Evolutionary conservation across 768 basidiomycete genomes (phyloP).

Genomic region (Mycena galopus): DNA sequence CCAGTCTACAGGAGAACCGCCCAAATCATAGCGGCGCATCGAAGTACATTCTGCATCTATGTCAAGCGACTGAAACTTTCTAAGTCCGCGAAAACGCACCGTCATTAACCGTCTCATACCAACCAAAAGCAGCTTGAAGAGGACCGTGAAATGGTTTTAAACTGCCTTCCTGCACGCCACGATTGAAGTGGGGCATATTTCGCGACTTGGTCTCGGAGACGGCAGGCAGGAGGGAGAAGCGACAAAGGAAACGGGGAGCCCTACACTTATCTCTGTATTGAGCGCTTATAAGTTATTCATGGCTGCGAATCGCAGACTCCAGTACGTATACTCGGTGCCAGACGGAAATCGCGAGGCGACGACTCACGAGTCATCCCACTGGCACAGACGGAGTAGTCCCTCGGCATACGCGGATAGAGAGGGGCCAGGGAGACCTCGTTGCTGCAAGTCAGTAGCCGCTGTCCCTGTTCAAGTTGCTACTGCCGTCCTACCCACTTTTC

Average conservation of each 20-base stretch:
- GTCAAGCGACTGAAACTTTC: not conserved
- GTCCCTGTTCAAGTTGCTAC: not conserved
- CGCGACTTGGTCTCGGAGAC: too few relatives aligned
- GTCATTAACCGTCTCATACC: not conserved
- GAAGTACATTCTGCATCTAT: not conserved
- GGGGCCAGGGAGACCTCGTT: constrained; percentile 2
- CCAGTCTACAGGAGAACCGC: not conserved
- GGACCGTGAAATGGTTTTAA: not conserved
- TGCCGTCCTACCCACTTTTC: constrained; percentile 3
- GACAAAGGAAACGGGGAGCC: not conserved
- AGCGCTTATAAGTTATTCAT: constrained; percentile 22
- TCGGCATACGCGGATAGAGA: constrained; percentile 20
- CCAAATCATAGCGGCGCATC: not conserved
- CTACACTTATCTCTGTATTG: constrained; percentile 5
- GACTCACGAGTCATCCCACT: too few relatives aligned
- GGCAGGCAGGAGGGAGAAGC: not conserved
- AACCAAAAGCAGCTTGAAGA: not conserved
- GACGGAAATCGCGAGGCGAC: constrained; percentile 28
- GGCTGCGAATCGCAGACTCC: constrained; percentile 10
- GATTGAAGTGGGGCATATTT: constrained; percentile 21
- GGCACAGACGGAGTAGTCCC: constrained; percentile 15
- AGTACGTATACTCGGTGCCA: constrained; percentile 33
- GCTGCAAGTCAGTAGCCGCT: constrained; percentile 4
- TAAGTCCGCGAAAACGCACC: not conserved
- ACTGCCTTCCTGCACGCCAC: not conserved